Evolutionary conservation across 129 eudicot species (phyloP).

Genomic region (Lonicera japonica): DNA sequence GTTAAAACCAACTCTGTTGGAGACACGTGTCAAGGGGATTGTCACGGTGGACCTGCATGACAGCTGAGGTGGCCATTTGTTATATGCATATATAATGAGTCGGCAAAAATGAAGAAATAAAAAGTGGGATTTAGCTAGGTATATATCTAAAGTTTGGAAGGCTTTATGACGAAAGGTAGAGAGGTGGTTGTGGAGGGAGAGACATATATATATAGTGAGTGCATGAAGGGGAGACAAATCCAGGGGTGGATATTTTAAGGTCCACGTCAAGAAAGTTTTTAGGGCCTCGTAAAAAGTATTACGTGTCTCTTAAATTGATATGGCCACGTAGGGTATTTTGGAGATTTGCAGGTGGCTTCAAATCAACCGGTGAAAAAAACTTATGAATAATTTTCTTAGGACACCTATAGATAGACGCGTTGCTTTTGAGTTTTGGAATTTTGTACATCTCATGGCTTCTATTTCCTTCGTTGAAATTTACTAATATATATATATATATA

Average conservation of each 20-base stretch:
- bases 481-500: too few relatives aligned
- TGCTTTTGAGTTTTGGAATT: too few relatives aligned
- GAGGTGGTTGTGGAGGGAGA: neutral
- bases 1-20: neutral
- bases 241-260: constrained; percentile 43
- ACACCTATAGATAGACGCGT: too few relatives aligned
- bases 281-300: constrained; percentile 28
- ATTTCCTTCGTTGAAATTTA: too few relatives aligned
- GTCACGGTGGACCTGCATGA: too few relatives aligned
- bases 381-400: too few relatives aligned
- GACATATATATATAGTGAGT: constrained; percentile 7
- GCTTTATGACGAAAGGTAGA: neutral
- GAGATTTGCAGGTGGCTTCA: neutral
- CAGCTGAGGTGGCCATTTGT: too few relatives aligned
- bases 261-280: constrained; percentile 40
- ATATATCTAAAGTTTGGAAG: neutral
- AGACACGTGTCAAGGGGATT: too few relatives aligned
- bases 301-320: neutral
- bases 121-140: too few relatives aligned
- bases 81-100: too few relatives aligned
- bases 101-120: too few relatives aligned
- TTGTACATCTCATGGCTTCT: too few relatives aligned
- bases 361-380: neutral
- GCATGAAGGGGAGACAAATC: constrained; percentile 7
- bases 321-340: neutral